phyloP scores from a whole-genome alignment of 352 stramenopile species.

The Peronospora farinosa region DNA sequence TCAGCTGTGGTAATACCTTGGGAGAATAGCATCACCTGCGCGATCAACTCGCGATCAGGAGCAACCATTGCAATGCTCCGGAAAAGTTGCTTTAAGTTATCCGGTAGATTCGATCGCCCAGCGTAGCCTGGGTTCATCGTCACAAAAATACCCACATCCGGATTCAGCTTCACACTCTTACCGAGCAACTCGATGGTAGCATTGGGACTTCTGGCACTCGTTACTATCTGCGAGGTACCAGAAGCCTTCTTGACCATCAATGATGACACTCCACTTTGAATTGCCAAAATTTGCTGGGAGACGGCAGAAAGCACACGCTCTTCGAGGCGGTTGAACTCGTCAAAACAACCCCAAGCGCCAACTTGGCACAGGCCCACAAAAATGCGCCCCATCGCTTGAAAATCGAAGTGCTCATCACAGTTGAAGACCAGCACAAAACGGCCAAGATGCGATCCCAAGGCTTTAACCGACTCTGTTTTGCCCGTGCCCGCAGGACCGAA shows the following conservation, averaged over 20 bases:
- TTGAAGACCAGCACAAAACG: constrained; percentile 99
- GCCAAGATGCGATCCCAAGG: constrained; percentile 96
- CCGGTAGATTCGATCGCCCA: constrained; percentile 93
- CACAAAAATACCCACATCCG: constrained; percentile 99
- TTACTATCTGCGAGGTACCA: constrained; percentile 22
- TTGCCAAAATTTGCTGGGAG: constrained; percentile 99
- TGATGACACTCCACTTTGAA: constrained; percentile 95
- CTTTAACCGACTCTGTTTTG: constrained; percentile 99
- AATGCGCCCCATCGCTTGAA: constrained; percentile 98
- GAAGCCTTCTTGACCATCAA: constrained; percentile 55
- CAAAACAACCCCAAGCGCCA: constrained; percentile 99
- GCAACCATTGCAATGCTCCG: constrained; percentile 99
- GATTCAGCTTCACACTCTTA: constrained; percentile 91
- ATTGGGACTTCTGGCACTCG: constrained; percentile 14
- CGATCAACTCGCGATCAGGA: constrained; percentile 98
- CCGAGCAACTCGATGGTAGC: constrained; percentile 93
- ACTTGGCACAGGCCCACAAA: constrained; percentile 99
- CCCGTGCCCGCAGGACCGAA: constrained; percentile 99
- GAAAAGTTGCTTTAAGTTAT: constrained; percentile 99
- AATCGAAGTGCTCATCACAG: constrained; percentile 99
- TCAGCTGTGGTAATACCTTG: constrained; percentile 99
- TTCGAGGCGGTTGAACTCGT: constrained; percentile 99
- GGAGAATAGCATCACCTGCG: constrained; percentile 99
- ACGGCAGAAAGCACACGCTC: constrained; percentile 99
- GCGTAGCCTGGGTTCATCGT: constrained; percentile 99